Evolutionary conservation across 805 yeast genomes (phyloP), one percentile per base, ranked within the genome.

Genomic region (Pichia membranifaciens): DNA sequence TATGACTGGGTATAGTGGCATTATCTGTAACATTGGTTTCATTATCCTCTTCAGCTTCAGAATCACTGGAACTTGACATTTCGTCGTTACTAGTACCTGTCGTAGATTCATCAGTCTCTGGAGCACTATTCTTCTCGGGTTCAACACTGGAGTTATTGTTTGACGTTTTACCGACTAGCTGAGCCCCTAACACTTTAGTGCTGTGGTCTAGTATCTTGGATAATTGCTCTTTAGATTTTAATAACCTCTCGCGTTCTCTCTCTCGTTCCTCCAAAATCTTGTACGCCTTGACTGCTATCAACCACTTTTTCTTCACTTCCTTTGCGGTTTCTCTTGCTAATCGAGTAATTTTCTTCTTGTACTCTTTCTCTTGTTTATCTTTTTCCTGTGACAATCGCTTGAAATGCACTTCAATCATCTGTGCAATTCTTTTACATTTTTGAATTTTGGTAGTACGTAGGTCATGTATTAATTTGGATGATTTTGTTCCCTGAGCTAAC

Each of bases 271-370:
- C 93, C 50, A 86, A 70, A 15, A 81, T 84, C 42, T 72, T 74
- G 59, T 77, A 83, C 1, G 87, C 95, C 61, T 86, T 88, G 52
- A 83, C 87, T 2, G 97, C 99, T 42, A 89, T 73, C 20, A 74
- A 69, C 99, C 99, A 93, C 58, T 93, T 81, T 62, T 82, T 88
- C 65, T 84, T 84, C 10, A 93, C 96, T 38, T 89, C 88, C 56
- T 79, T 82, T 1, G 86, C 84, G 0, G 95, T 85, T 42, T 82
- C 75, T 56, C 87, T 78, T n/a, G 96, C 95, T 31, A 91, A 63
- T 50, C 76, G 78, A 48, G 75, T 71, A 49, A 84, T 71, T 45
- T 80, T 78, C 55, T 78, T 84, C 56, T 89, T 95, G 56, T 81
- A 78, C 49, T 85, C 95, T 54, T 82, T 82, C 20, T 75, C 75